Evolutionary conservation across 805 yeast genomes (phyloP).

Genomic region (Phaffomyces opuntiae): DNA sequence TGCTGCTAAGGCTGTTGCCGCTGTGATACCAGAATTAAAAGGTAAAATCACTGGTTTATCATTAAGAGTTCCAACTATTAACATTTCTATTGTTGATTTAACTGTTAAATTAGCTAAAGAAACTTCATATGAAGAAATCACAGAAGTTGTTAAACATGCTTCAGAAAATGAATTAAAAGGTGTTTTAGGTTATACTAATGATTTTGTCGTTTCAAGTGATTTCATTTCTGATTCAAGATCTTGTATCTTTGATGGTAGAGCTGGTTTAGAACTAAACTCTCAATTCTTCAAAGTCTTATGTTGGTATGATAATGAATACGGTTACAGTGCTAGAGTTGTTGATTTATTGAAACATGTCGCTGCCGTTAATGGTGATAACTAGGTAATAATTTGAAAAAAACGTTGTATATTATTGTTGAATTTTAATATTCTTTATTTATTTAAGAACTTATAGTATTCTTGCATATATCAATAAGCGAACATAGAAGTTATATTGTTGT

Average conservation of each 20-base stretch:
- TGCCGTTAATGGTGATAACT: conserved; percentile 13
- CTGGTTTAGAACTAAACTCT: conserved; percentile 83
- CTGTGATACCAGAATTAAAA: conserved; percentile 83
- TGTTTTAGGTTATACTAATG: conserved; percentile 84
- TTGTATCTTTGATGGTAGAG: conserved; percentile 84
- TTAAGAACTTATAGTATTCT: not conserved
- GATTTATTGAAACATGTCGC: conserved; percentile 83
- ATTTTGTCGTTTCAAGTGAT: conserved; percentile 86
- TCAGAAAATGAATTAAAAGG: conserved; percentile 77
- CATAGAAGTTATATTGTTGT: too few relatives aligned
- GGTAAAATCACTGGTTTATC: conserved; percentile 95
- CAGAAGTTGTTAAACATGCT: conserved; percentile 67
- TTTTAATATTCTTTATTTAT: not conserved
- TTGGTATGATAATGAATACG: conserved; percentile 96
- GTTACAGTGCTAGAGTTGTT: conserved; percentile 94
- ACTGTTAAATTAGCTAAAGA: conserved; percentile 75
- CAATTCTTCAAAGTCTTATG: conserved; percentile 86
- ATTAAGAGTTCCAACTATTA: conserved; percentile 89
- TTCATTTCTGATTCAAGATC: conserved; percentile 81
- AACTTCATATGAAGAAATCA: conserved; percentile 79
- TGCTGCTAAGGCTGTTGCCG: conserved; percentile 97
- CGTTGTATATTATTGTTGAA: not conserved
- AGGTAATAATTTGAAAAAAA: not conserved
- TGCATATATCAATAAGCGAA: not conserved
- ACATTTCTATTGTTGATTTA: conserved; percentile 89